Conservation (phyloP, 1,284 basidiomycete genomes). For the Tremellales sp. region DNA sequence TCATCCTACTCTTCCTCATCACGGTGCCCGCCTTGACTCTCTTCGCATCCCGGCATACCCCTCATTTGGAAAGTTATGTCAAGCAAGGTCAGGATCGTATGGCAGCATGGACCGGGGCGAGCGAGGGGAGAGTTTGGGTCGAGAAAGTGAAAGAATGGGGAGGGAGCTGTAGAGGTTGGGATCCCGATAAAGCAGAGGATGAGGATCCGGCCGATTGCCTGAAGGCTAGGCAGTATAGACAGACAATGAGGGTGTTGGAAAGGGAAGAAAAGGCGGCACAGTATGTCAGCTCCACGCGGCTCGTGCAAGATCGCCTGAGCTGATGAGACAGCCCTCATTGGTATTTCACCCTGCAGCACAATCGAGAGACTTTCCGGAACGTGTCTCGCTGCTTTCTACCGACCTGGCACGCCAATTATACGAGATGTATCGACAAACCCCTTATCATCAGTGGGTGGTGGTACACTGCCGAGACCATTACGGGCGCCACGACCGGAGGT, state of each 20-base stretch:
- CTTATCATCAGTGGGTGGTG: slow-evolving; percentile 35
- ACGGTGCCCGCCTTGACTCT: no score
- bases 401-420: slow-evolving; percentile 10
- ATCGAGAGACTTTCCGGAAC: slow-evolving; percentile 16
- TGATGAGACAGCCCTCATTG: slow-evolving; percentile 7
- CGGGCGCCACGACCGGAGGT: slow-evolving; percentile 25
- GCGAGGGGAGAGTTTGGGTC: slow-evolving; percentile 2
- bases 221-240: slow-evolving; percentile 33
- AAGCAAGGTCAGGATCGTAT: not conserved
- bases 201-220: slow-evolving; percentile 29
- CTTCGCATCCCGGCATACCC: no score
- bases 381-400: slow-evolving; percentile 31
- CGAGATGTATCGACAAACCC: slow-evolving; percentile 27
- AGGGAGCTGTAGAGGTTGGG: slow-evolving; percentile 26
- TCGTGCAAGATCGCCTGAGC: not conserved
- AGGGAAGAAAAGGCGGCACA: slow-evolving; percentile 22
- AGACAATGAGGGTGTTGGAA: slow-evolving; percentile 25
- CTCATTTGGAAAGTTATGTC: no score
- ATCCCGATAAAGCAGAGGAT: slow-evolving; percentile 12
- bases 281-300: slow-evolving; percentile 13
- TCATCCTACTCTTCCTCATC: no score
- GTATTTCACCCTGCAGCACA: slow-evolving; percentile 25
- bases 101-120: not conserved
- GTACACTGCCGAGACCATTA: slow-evolving; percentile 23
- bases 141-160: not conserved